Evolutionary conservation across 495 filamentous ascomycete species (phyloP).

Genomic region (Tuber brumale): DNA sequence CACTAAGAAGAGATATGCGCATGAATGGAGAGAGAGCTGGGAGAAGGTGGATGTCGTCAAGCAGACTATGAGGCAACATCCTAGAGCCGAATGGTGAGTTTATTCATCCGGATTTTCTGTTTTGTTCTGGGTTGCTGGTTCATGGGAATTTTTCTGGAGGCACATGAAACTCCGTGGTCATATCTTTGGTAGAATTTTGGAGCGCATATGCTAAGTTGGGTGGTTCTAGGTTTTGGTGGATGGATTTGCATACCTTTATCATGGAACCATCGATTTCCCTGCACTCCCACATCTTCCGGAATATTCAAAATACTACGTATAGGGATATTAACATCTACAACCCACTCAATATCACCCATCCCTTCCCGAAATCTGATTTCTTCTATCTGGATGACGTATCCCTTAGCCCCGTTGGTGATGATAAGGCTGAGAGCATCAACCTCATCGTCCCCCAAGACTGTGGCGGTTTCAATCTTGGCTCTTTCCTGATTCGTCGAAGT

Average conservation of each 20-base stretch:
- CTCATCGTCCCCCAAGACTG: conserved; percentile 91
- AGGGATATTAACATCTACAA: conserved; percentile 96
- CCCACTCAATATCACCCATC: conserved; percentile 87
- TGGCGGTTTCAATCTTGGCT: conserved; percentile 90
- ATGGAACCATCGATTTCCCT: conserved; percentile 94
- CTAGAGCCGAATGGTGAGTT: conserved; percentile 86
- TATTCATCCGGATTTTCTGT: conserved; percentile 34
- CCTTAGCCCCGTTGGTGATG: conserved; percentile 67
- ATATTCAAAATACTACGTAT: conserved; percentile 68
- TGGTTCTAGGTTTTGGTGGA: conserved; percentile 86
- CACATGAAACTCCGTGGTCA: not conserved
- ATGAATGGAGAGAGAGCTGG: conserved; percentile 99
- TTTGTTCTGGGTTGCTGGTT: not conserved
- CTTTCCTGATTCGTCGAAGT: conserved; percentile 81
- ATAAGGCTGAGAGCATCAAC: conserved; percentile 66
- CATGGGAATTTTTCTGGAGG: not conserved
- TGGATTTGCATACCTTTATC: conserved; percentile 94
- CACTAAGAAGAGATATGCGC: conserved; percentile 95
- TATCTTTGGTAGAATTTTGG: not conserved
- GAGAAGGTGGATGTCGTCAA: conserved; percentile 96
- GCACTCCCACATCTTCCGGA: conserved; percentile 80
- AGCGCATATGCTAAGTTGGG: not conserved
- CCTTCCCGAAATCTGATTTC: conserved; percentile 51
- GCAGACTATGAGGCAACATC: conserved; percentile 85
- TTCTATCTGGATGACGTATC: conserved; percentile 66